Evolutionary conservation across 1,284 basidiomycete species (phyloP).

Genomic region (Ceratobasidium sp.): DNA sequence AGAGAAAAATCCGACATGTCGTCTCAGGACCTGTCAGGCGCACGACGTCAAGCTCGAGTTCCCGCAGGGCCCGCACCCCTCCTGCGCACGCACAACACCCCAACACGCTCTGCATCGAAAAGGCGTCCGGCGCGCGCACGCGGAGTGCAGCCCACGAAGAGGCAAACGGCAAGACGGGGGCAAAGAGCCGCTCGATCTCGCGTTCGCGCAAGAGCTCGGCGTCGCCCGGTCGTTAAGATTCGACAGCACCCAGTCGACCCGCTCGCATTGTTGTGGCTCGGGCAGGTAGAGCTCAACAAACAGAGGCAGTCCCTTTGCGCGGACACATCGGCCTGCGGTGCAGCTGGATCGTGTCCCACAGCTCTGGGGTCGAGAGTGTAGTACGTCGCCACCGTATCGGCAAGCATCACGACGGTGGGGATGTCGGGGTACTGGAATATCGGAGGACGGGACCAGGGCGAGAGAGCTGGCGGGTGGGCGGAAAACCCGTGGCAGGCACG

Average conservation of each 20-base stretch:
- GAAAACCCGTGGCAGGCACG: too few species aligned
- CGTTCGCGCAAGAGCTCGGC: conserved; percentile 20
- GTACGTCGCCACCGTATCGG: conserved; percentile 7
- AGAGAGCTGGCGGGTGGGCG: conserved; percentile 14
- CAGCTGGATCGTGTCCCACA: conserved; percentile 26
- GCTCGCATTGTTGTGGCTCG: conserved; percentile 15
- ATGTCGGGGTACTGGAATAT: conserved; percentile 20
- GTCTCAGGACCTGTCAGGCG: conserved; percentile 3
- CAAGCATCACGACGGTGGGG: conserved; percentile 22
- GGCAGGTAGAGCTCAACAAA: conserved; percentile 17
- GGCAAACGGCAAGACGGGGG: conserved; percentile 12
- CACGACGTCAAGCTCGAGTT: conserved; percentile 11
- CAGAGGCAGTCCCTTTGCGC: neutral
- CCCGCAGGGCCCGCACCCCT: neutral
- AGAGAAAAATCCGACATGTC: conserved; percentile 16
- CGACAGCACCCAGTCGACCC: conserved; percentile 12
- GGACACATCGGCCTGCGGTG: conserved; percentile 4
- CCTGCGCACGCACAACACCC: conserved; percentile 7
- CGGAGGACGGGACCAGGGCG: neutral
- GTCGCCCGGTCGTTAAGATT: conserved; percentile 27
- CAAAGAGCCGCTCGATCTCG: conserved; percentile 21
- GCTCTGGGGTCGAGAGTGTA: conserved; percentile 1
- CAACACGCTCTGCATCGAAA: conserved; percentile 15
- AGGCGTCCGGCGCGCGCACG: conserved; percentile 15
- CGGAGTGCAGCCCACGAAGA: neutral